Evolutionary conservation across 2,329 filamentous ascomycete genomes (phyloP).

Genomic region (Venturia nashicola): DNA sequence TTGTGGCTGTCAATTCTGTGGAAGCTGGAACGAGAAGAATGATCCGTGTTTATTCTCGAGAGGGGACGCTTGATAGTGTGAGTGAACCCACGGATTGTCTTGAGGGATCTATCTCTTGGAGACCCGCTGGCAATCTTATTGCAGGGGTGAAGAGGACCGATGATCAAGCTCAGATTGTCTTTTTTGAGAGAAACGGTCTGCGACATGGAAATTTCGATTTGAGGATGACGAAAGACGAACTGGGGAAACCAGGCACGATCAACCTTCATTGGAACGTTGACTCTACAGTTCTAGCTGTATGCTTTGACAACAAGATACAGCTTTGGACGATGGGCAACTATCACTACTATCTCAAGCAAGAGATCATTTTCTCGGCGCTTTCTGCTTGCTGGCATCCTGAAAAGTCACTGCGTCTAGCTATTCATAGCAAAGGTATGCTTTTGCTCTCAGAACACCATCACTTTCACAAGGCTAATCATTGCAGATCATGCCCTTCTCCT

Average conservation of each 20-base stretch:
- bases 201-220: slow-evolving; percentile 92
- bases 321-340: slow-evolving; percentile 97
- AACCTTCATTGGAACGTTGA: slow-evolving; percentile 85
- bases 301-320: slow-evolving; percentile 62
- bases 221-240: slow-evolving; percentile 48
- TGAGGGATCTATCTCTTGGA: slow-evolving; percentile 81
- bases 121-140: slow-evolving; percentile 80
- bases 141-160: slow-evolving; percentile 67
- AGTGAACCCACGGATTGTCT: slow-evolving; percentile 90
- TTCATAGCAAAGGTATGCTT: slow-evolving; percentile 31
- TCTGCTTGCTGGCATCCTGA: slow-evolving; percentile 65
- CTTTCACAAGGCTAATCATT: slow-evolving; percentile 9
- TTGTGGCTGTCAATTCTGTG: slow-evolving; percentile 74
- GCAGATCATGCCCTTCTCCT: slow-evolving; percentile 41
- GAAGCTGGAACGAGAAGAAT: slow-evolving; percentile 58
- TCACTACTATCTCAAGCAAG: slow-evolving; percentile 95
- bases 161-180: slow-evolving; percentile 67
- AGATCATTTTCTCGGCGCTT: slow-evolving; percentile 37
- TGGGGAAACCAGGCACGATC: slow-evolving; percentile 40
- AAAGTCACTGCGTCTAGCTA: slow-evolving; percentile 57
- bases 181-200: slow-evolving; percentile 95
- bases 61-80: slow-evolving; percentile 81
- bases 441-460: slow-evolving; percentile 6
- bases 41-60: slow-evolving; percentile 80
- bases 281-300: slow-evolving; percentile 80